phyloP scores from a whole-genome alignment of 257 asterid genomes.

The Penstemon davidsonii region DNA sequence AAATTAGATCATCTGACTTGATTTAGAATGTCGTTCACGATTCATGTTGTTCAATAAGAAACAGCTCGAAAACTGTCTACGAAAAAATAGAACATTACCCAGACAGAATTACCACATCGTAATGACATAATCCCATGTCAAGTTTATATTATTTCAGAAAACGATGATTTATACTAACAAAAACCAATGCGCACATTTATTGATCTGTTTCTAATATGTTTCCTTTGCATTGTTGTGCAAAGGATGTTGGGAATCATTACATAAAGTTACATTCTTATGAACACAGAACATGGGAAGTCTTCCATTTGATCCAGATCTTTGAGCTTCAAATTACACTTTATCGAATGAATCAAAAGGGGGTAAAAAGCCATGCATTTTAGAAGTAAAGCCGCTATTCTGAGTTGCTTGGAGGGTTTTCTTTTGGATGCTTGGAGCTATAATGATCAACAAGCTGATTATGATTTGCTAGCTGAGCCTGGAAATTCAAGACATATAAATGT shows the following conservation, averaged over 20 bases:
- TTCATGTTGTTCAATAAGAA: too few species aligned
- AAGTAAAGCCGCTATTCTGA: constrained; percentile 47
- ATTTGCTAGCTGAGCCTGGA: constrained; percentile 82
- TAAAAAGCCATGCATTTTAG: not conserved
- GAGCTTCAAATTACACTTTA: constrained; percentile 31
- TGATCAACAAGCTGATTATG: constrained; percentile 86
- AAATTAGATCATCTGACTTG: too few species aligned
- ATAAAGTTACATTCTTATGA: constrained; percentile 29
- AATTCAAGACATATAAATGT: constrained; percentile 16
- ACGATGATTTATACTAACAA: not conserved
- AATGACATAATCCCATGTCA: too few species aligned
- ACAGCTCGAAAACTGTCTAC: too few species aligned
- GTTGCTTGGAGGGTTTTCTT: constrained; percentile 80
- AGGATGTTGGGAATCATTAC: not conserved
- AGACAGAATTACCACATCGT: too few species aligned
- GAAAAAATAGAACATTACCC: too few species aligned
- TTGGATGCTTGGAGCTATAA: constrained; percentile 89
- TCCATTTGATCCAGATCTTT: constrained; percentile 26
- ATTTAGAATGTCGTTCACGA: too few species aligned
- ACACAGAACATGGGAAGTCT: constrained; percentile 27
- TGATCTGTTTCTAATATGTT: constrained; percentile 22
- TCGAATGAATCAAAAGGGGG: constrained; percentile 16
- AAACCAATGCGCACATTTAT: constrained; percentile 27
- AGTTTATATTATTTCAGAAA: too few species aligned
- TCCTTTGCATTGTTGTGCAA: constrained; percentile 2